These are phyloP conservation scores for Skeletonema costatum DNA, from an alignment of 108 stramenopile genomes.

Conservation along the genomic window DNA sequence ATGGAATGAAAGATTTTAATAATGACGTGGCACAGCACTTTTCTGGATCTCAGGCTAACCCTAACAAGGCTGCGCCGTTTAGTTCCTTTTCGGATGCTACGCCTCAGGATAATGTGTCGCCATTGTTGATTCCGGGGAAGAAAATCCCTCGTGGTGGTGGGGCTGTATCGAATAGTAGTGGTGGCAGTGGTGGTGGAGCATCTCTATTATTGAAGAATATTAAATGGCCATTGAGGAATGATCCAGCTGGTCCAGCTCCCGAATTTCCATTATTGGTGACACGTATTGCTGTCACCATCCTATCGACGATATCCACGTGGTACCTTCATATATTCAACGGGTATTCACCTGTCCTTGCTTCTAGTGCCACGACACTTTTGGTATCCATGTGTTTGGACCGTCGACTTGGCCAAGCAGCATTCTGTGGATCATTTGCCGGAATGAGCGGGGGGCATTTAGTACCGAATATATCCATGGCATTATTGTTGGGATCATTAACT, in stretches of 20 bases:
- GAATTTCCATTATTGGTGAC: slow-evolving; percentile 50
- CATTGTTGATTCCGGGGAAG: background rate
- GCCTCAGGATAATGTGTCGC: slow-evolving; percentile 9
- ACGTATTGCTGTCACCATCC: slow-evolving; percentile 34
- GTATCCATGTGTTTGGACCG: slow-evolving; percentile 35
- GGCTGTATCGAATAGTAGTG: background rate
- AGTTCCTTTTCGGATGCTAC: background rate
- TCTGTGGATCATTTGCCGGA: slow-evolving; percentile 68
- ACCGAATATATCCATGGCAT: slow-evolving; percentile 24
- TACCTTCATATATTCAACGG: slow-evolving; percentile 31
- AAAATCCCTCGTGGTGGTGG: background rate
- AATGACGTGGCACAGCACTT: background rate
- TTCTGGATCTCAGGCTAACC: background rate
- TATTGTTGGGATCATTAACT: slow-evolving; percentile 38
- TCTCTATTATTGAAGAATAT: slow-evolving; percentile 5
- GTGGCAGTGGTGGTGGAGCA: background rate
- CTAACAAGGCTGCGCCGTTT: background rate
- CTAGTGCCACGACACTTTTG: slow-evolving; percentile 40
- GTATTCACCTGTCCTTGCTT: slow-evolving; percentile 52
- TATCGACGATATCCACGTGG: slow-evolving; percentile 52
- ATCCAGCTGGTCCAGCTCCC: slow-evolving; percentile 43
- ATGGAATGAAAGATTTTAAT: background rate
- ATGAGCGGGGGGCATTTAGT: slow-evolving; percentile 46
- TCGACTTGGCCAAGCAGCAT: slow-evolving; percentile 57
- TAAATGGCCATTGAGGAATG: slow-evolving; percentile 19